A percentile compares a stretch with the other conserved stretches of the same genome.
phyloP scores from a whole-genome alignment of 1,284 basidiomycete genomes.

The Exsudoporus floridanus region DNA sequence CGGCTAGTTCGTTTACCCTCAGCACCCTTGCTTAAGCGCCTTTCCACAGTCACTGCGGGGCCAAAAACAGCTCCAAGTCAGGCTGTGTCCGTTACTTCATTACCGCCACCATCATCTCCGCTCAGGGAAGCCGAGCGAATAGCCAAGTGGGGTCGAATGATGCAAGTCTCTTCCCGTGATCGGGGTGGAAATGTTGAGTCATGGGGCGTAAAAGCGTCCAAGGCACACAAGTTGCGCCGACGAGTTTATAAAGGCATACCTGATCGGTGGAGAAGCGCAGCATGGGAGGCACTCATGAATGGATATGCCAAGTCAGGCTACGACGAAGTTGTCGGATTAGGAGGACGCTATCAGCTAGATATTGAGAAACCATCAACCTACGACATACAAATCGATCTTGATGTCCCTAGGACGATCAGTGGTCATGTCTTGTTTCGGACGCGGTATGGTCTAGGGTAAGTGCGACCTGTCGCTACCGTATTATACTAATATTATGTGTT shows the following conservation, averaged over 20 bases:
- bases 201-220: conserved; percentile 68
- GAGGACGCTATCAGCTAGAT: conserved; percentile 58
- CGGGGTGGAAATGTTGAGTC: conserved; percentile 71
- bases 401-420: conserved; percentile 94
- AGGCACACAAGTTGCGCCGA: conserved; percentile 64
- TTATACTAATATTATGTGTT: conserved; percentile 8
- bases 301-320: conserved; percentile 48
- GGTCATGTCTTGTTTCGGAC: conserved; percentile 95
- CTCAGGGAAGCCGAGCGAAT: conserved; percentile 71
- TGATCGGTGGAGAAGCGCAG: conserved; percentile 91
- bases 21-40: conserved; percentile 60
- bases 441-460: conserved; percentile 90
- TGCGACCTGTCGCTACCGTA: conserved; percentile 17
- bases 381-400: conserved; percentile 98
- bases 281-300: conserved; percentile 82
- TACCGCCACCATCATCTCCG: conserved; percentile 49
- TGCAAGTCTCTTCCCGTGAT: conserved; percentile 67
- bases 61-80: conserved; percentile 42
- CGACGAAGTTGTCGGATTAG: conserved; percentile 44
- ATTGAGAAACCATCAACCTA: conserved; percentile 81
- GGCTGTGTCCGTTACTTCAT: conserved; percentile 41
- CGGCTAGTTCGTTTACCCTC: conserved; percentile 69
- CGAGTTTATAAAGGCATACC: conserved; percentile 95
- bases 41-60: conserved; percentile 49
- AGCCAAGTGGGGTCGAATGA: conserved; percentile 88